A percentile compares a stretch with the other conserved stretches of the same genome.
phyloP scores from a whole-genome alignment of 129 eudicot genomes.

The Lactuca sativa region DNA sequence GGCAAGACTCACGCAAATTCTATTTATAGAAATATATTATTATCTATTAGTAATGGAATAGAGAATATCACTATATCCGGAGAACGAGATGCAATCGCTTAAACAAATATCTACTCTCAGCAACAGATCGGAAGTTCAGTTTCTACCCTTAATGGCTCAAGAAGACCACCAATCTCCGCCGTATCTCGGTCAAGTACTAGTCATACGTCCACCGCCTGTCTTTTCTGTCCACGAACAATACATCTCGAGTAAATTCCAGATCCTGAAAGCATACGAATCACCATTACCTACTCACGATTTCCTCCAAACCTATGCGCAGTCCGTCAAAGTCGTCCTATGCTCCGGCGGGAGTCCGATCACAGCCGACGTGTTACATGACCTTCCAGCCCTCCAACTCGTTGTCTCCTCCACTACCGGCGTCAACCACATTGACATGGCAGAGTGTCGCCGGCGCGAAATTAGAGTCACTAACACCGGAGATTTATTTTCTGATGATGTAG shows the following conservation, averaged over 20 bases:
- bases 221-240: constrained; percentile 24
- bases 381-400: constrained; percentile 23
- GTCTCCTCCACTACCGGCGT: constrained; percentile 23
- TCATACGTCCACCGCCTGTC: constrained; percentile 23
- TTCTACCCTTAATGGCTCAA: constrained; percentile 3
- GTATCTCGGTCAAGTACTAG: constrained; percentile 18
- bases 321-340: constrained; percentile 22
- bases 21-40: too few relatives aligned
- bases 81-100: neutral
- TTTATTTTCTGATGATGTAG: constrained; percentile 35
- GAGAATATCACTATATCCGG: neutral
- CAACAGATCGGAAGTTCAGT: neutral
- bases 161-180: constrained; percentile 16
- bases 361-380: constrained; percentile 8
- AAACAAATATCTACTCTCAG: neutral
- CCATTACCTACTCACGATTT: constrained; percentile 33
- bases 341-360: constrained; percentile 20
- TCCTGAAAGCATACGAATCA: constrained; percentile 33
- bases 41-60: neutral
- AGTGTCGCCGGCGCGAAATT: constrained; percentile 18
- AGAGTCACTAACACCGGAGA: constrained; percentile 23
- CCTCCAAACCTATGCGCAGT: constrained; percentile 10
- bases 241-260: constrained; percentile 13
- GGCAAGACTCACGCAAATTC: too few relatives aligned
- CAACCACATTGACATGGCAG: constrained; percentile 27